These are phyloP conservation scores for Ajuga chamaepitys DNA, from an alignment of 257 asterid genomes.

Conservation along the genomic window DNA sequence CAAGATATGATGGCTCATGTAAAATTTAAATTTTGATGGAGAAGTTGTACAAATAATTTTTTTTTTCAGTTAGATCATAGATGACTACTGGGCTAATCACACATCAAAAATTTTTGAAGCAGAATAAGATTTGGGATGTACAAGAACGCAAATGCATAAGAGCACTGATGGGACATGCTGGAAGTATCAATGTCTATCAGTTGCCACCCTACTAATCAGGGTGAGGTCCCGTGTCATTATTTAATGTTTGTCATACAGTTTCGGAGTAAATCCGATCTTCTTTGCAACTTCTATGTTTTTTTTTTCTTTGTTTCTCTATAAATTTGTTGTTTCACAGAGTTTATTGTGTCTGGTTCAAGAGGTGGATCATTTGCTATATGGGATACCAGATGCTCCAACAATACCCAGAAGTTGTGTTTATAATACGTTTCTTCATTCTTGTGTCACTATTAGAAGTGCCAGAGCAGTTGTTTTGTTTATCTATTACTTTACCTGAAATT, in stretches of 20 bases:
- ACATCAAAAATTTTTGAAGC: conserved; percentile 11
- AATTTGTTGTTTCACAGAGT: conserved; percentile 35
- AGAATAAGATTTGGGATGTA: conserved; percentile 85
- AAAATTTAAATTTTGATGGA: not conserved
- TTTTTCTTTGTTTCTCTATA: not conserved
- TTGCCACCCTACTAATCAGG: conserved; percentile 80
- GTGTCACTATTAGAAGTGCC: too few relatives aligned
- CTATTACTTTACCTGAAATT: not conserved
- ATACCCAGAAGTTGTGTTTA: conserved; percentile 28
- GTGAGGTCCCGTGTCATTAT: conserved; percentile 23
- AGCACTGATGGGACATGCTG: conserved; percentile 72
- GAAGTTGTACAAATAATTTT: not conserved
- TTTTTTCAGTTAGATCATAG: not conserved
- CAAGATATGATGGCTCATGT: not conserved
- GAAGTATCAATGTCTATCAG: conserved; percentile 80
- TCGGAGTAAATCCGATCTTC: too few relatives aligned
- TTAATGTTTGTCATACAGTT: too few relatives aligned
- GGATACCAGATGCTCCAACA: conserved; percentile 70
- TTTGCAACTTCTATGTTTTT: not conserved
- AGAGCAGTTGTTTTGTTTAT: not conserved
- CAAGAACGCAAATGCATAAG: conserved; percentile 59
- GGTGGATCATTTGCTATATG: conserved; percentile 92
- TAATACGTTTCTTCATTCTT: conserved; percentile 37
- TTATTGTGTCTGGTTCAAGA: conserved; percentile 79
- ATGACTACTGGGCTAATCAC: conserved; percentile 1